phyloP scores from a whole-genome alignment of 139 green algal species.

The Closterium sp. region DNA sequence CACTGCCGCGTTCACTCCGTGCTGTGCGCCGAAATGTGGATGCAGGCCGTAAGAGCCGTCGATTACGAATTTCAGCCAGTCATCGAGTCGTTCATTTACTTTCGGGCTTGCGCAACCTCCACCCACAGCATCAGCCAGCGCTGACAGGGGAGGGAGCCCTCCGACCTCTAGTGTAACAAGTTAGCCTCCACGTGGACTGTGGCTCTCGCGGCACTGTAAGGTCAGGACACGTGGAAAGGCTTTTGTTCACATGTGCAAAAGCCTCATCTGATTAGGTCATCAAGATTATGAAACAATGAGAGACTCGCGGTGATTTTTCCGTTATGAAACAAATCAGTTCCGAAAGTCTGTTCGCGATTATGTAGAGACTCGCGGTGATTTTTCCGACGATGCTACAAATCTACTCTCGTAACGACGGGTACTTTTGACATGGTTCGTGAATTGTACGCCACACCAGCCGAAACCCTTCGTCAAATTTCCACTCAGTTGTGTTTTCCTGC shows the following conservation, averaged over 20 bases:
- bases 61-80: neutral
- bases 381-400: too few species aligned
- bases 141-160: neutral
- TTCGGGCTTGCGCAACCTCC: neutral
- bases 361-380: too few species aligned
- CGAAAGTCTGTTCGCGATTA: neutral
- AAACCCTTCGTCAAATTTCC: too few species aligned
- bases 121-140: neutral
- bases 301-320: too few species aligned
- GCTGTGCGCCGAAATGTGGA: neutral
- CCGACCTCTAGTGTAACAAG: too few species aligned
- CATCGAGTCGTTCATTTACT: neutral
- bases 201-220: neutral
- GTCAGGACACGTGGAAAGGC: neutral
- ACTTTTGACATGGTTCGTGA: too few species aligned
- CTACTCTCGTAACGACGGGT: too few species aligned
- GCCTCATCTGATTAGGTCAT: neutral
- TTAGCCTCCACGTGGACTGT: neutral
- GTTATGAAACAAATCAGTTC: neutral
- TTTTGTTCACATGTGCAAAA: neutral
- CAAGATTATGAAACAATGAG: too few species aligned
- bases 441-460: too few species aligned
- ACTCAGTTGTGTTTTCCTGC: too few species aligned
- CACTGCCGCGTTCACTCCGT: neutral
- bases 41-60: neutral